Conservation (phyloP, 139 green algal genomes). For the Trebouxia sp. region DNA sequence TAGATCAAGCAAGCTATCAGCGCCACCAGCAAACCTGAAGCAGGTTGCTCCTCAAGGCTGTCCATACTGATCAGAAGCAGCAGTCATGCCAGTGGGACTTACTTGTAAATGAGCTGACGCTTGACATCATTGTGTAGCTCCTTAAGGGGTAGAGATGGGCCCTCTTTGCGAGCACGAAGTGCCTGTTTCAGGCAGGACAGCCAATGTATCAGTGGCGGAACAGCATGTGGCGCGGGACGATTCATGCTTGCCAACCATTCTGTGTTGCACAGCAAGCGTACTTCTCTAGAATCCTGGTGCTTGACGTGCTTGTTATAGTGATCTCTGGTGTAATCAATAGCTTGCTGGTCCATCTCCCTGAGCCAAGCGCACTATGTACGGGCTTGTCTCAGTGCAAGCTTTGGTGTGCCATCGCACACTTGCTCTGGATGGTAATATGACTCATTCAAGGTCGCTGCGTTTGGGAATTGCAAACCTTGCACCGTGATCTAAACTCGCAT, state of each 20-base stretch:
- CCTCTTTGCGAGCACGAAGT: slow-evolving; percentile 55
- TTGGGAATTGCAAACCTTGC: too few species aligned
- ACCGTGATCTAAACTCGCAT: too few species aligned
- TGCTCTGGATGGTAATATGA: too few species aligned
- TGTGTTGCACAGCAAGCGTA: neutral
- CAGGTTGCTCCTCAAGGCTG: neutral
- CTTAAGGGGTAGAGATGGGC: slow-evolving; percentile 74
- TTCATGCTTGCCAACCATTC: too few species aligned
- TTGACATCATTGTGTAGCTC: slow-evolving; percentile 94
- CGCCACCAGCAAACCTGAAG: slow-evolving; percentile 72
- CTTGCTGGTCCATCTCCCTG: slow-evolving; percentile 22
- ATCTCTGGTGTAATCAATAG: slow-evolving; percentile 7
- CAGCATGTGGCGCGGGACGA: too few species aligned
- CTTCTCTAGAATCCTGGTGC: slow-evolving; percentile 14
- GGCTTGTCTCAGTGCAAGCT: too few species aligned
- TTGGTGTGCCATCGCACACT: too few species aligned
- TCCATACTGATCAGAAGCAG: too few species aligned
- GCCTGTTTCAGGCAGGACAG: slow-evolving; percentile 47
- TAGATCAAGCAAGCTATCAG: slow-evolving; percentile 77
- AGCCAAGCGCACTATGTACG: too few species aligned
- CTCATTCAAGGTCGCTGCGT: too few species aligned
- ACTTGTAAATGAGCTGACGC: slow-evolving; percentile 71
- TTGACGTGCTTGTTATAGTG: slow-evolving; percentile 24
- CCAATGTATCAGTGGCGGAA: neutral
- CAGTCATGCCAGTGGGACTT: too few species aligned